Percentiles rank a stretch among this genome's conserved stretches.
phyloP scores from a whole-genome alignment of 768 basidiomycete genomes.

The Rhodotorula taiwanensis region DNA sequence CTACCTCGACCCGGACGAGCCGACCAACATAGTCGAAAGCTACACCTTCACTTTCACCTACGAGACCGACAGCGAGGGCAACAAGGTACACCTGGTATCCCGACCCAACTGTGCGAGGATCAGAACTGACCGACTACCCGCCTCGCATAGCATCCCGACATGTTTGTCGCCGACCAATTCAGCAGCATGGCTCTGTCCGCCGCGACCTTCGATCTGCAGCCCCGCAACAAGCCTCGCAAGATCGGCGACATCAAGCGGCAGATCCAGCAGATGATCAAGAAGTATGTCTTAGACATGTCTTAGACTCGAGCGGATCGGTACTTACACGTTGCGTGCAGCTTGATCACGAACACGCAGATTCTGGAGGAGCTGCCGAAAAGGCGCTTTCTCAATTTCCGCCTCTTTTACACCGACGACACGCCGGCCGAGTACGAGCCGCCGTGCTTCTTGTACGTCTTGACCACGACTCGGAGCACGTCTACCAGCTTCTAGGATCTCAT shows the following conservation, averaged over 20 bases:
- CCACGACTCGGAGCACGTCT: not conserved
- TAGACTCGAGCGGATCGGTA: not conserved
- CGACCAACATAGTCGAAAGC: constrained; percentile 59
- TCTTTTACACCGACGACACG: constrained; percentile 72
- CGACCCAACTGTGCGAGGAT: not conserved
- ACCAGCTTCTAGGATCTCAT: not conserved
- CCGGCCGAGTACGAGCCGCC: constrained; percentile 80
- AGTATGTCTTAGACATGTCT: no score
- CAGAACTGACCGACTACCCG: not conserved
- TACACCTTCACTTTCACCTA: constrained; percentile 39
- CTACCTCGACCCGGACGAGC: constrained; percentile 62
- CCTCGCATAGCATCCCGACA: constrained; percentile 12
- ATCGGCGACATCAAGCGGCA: constrained; percentile 33
- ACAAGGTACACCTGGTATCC: constrained; percentile 9
- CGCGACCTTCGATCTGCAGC: not conserved
- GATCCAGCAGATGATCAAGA: constrained; percentile 63
- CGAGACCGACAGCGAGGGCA: constrained; percentile 27
- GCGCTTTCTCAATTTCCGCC: constrained; percentile 79
- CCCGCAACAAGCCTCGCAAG: constrained; percentile 3
- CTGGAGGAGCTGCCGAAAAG: constrained; percentile 51
- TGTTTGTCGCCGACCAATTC: constrained; percentile 33
- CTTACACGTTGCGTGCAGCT: not conserved
- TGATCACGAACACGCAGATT: constrained; percentile 31
- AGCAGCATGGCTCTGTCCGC: constrained; percentile 20
- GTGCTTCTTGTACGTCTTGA: constrained; percentile 50